A percentile compares a stretch with the other conserved stretches of the same genome.
Evolutionary conservation across 2,329 filamentous ascomycete genomes (phyloP).

Genomic region (Arthrobotrys musiformis): DNA sequence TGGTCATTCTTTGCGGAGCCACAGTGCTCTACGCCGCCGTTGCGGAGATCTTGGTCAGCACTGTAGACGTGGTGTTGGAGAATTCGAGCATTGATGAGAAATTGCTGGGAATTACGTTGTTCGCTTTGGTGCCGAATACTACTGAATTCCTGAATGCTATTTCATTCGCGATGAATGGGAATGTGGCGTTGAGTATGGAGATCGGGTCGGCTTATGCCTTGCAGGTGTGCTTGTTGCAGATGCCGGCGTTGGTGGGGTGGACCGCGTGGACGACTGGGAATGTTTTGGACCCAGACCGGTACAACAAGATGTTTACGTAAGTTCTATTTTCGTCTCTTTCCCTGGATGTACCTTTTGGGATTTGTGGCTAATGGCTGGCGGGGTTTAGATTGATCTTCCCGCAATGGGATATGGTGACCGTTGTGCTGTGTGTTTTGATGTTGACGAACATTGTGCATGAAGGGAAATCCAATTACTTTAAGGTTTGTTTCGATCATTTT

Average conservation of each 20-base stretch:
- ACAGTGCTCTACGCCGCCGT: conserved; percentile 96
- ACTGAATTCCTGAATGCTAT: conserved; percentile 99
- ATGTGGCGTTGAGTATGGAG: conserved; percentile 98
- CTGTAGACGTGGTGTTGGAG: conserved; percentile 93
- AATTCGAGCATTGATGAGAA: conserved; percentile 95
- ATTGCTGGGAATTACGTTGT: conserved; percentile 94
- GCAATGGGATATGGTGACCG: conserved; percentile 98
- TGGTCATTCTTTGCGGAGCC: conserved; percentile 85
- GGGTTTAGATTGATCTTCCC: conserved; percentile 83
- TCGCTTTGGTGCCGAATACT: conserved; percentile 96
- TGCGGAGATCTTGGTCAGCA: conserved; percentile 95
- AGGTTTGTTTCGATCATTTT: conserved; percentile 63
- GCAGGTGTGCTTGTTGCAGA: conserved; percentile 93
- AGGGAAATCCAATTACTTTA: conserved; percentile 99
- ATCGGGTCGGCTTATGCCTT: conserved; percentile 97
- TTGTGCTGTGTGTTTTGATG: conserved; percentile 94
- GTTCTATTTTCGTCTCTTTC: not conserved
- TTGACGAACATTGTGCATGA: conserved; percentile 98
- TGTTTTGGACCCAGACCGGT: conserved; percentile 68
- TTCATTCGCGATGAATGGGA: conserved; percentile 99
- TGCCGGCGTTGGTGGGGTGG: conserved; percentile 91
- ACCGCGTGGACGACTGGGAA: conserved; percentile 77
- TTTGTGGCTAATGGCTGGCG: conserved; percentile 51
- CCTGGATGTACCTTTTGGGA: not conserved
- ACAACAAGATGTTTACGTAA: conserved; percentile 72